Conservation (phyloP, 352 stramenopile genomes). For the Globisporangium heterothallicum region DNA sequence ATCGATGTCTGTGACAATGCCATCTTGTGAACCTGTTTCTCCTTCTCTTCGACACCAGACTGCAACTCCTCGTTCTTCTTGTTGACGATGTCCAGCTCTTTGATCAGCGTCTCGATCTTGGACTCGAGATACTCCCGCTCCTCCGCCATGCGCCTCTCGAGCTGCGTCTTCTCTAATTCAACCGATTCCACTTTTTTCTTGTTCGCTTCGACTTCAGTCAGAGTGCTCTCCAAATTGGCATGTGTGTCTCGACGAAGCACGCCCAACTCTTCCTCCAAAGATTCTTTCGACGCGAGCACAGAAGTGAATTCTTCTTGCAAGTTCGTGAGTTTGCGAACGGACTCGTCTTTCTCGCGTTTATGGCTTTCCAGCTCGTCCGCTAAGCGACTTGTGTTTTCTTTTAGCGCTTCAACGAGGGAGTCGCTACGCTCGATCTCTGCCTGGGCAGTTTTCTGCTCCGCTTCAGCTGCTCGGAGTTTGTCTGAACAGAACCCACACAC, state of each 20-base stretch:
- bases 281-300: constrained; percentile 20
- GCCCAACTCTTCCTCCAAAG: constrained; percentile 31
- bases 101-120: constrained; percentile 63
- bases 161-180: constrained; percentile 15
- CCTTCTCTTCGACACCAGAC: constrained; percentile 41
- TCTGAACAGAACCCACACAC: constrained; percentile 1
- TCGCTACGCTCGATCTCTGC: constrained; percentile 10
- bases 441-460: constrained; percentile 2
- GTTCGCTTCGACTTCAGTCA: constrained; percentile 16
- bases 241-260: constrained; percentile 31
- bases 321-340: constrained; percentile 12
- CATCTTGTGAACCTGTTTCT: constrained; percentile 72
- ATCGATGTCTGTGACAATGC: constrained; percentile 48
- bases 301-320: constrained; percentile 35
- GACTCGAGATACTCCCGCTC: constrained; percentile 64
- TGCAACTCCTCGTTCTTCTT: constrained; percentile 39
- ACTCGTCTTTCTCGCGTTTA: constrained; percentile 18
- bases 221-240: constrained; percentile 30
- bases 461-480: constrained; percentile 10
- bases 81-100: constrained; percentile 39
- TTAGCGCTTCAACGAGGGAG: constrained; percentile 13
- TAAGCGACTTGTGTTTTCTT: constrained; percentile 11
- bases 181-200: constrained; percentile 10
- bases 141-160: constrained; percentile 32
- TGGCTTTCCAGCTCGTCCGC: constrained; percentile 9